Conservation (phyloP, 176 grass and related monocot species). For the Paspalum notatum region DNA sequence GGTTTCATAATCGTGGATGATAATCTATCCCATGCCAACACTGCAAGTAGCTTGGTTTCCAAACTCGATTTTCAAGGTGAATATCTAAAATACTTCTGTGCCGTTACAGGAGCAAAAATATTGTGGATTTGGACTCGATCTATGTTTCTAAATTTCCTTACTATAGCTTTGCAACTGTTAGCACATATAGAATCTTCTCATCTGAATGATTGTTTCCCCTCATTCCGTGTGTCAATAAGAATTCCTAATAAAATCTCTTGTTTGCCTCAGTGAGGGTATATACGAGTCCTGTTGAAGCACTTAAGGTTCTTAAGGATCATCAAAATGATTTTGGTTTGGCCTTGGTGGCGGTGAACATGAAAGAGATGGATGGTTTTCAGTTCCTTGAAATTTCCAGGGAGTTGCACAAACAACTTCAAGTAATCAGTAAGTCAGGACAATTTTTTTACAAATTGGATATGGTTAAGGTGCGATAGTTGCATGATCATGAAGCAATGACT, state of each 20-base stretch:
- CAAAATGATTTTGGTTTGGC: slow-evolving; percentile 25
- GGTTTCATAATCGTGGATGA: slow-evolving; percentile 32
- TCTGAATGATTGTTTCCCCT: not conserved
- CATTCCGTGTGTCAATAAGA: not conserved
- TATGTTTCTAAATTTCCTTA: not conserved
- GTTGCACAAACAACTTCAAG: slow-evolving; percentile 33
- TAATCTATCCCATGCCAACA: not conserved
- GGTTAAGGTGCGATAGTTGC: too few species aligned
- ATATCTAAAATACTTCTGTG: not conserved
- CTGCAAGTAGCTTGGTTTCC: not conserved
- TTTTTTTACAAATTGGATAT: not conserved
- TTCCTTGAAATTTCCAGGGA: slow-evolving; percentile 23
- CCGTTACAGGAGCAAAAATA: not conserved
- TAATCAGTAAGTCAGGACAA: slow-evolving; percentile 44
- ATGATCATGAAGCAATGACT: too few species aligned
- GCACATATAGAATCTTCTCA: not conserved
- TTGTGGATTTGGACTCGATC: not conserved
- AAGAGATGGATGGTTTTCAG: slow-evolving; percentile 39
- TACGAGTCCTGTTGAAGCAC: slow-evolving; percentile 29
- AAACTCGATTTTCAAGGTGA: slow-evolving; percentile 24
- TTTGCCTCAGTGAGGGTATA: slow-evolving; percentile 8
- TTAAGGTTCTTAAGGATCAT: slow-evolving; percentile 24
- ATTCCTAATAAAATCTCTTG: not conserved
- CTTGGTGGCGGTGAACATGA: slow-evolving; percentile 30
- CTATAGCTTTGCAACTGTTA: not conserved